Evolutionary conservation across 2,329 filamentous ascomycete species (phyloP), one percentile per base, ranked within the genome.

Genomic region (Trichoderma citrinoviride): DNA sequence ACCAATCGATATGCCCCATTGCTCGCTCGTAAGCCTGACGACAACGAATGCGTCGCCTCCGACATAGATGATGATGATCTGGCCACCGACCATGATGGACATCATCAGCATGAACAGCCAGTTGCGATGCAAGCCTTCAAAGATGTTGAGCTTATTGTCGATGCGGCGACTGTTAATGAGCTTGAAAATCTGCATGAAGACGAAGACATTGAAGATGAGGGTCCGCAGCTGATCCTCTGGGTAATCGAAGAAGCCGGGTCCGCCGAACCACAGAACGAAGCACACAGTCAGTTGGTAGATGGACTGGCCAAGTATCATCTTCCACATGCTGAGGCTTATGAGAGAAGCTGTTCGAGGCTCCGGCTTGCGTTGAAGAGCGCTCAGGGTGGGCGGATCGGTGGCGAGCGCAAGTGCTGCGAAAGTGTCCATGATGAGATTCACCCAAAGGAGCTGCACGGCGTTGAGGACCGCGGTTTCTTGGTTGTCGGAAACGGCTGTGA

Each of bases 1-100:
- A 29, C 91, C 81, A 61, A 96, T 83, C 3, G 90, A 93, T 65
- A 91, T 84, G 17, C 82, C 90, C 92, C 91, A 96, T 71, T 94
- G 90, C 49, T 83, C 79, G 47, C 84, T 87, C 62, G 86, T 86
- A 25, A 92, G 71, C 12, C 67, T 79, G 5, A 77, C 78, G 17
- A 77, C 74, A 5, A 75, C 80, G 77, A 92, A 90, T 3, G 89
- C 89, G 12, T 77, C 75, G 25, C 87, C 87, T 66, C 90, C 90
- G 52, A 92, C 82, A 70, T 87, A 91, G 66, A 91, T 81, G 71
- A 92, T 92, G 81, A 91, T 82, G 33, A 89, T 78, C 73, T 92
- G 90, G 15, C 87, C 88, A 64, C 82, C 88, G 66, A 92, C 81
- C 87, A 92, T 92, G 75, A 91, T 80, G 64, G 79, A 73, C 74